phyloP scores from a whole-genome alignment of 1,284 basidiomycete genomes.

The Rhodotorula sp. region DNA sequence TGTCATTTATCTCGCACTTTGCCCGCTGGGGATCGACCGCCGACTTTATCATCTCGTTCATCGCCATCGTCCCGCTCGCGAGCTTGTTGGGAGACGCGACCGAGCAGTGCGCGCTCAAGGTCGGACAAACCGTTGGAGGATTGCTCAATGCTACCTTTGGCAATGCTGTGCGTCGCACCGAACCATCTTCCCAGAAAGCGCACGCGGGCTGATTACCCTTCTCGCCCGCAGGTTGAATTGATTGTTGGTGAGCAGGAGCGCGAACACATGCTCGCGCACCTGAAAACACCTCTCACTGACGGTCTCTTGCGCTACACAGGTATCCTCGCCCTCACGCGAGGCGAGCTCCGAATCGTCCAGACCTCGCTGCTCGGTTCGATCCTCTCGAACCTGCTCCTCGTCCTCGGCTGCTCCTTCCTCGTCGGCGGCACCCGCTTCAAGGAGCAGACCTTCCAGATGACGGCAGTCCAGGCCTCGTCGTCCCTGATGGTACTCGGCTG shows the following conservation, averaged over 20 bases:
- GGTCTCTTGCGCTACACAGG: neutral
- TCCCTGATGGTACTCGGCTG: constrained; percentile 35
- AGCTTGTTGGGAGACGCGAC: constrained; percentile 80
- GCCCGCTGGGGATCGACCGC: constrained; percentile 61
- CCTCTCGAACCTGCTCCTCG: constrained; percentile 67
- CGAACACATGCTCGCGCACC: neutral
- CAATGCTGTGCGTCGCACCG: constrained; percentile 47
- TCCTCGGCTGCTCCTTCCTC: constrained; percentile 79
- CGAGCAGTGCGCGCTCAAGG: constrained; percentile 62
- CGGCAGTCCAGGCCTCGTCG: constrained; percentile 79
- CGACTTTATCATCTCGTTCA: constrained; percentile 78
- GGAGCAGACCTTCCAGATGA: constrained; percentile 74
- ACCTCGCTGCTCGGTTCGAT: constrained; percentile 60
- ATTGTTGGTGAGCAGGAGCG: constrained; percentile 37
- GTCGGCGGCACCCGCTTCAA: constrained; percentile 62
- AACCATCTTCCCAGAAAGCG: neutral
- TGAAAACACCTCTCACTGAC: neutral
- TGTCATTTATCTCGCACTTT: constrained; percentile 64
- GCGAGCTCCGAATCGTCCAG: constrained; percentile 78
- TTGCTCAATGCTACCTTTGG: constrained; percentile 68
- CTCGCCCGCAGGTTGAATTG: constrained; percentile 48
- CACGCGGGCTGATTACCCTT: neutral
- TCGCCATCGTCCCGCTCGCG: constrained; percentile 78
- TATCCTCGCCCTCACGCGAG: constrained; percentile 65
- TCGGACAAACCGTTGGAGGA: constrained; percentile 79